A percentile compares a stretch with the other conserved stretches of the same genome.
Conservation (phyloP, 768 basidiomycete species). For the Chiua virens region DNA sequence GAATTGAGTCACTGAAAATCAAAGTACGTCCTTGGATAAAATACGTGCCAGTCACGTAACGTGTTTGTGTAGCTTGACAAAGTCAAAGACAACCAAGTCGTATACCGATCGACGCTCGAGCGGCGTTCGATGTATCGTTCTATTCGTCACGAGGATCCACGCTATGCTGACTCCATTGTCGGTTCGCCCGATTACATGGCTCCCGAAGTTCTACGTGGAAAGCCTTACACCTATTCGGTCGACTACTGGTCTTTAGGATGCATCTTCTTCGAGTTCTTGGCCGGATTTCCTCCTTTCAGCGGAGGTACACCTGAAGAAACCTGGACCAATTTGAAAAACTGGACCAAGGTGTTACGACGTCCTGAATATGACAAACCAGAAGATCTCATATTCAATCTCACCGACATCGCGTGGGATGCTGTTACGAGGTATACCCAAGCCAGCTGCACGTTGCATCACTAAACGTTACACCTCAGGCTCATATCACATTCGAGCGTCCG, state of each 20-base stretch:
- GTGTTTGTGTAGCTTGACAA: slow-evolving; percentile 72
- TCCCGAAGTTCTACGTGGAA: slow-evolving; percentile 88
- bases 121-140: slow-evolving; percentile 93
- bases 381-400: slow-evolving; percentile 94
- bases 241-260: slow-evolving; percentile 99
- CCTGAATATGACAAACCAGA: slow-evolving; percentile 96
- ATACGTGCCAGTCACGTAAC: background rate
- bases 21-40: slow-evolving; percentile 52
- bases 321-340: slow-evolving; percentile 98
- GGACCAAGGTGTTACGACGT: slow-evolving; percentile 87
- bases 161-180: slow-evolving; percentile 96
- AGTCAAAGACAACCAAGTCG: slow-evolving; percentile 89
- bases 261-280: slow-evolving; percentile 95
- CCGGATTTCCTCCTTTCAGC: slow-evolving; percentile 97
- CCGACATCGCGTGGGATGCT: slow-evolving; percentile 92
- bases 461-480: slow-evolving; percentile 46
- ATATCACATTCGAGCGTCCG: slow-evolving; percentile 87
- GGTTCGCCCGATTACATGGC: slow-evolving; percentile 99
- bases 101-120: slow-evolving; percentile 91
- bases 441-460: background rate
- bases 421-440: slow-evolving; percentile 65
- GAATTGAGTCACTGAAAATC: slow-evolving; percentile 92
- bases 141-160: slow-evolving; percentile 84
- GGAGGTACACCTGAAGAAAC: slow-evolving; percentile 96
- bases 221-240: slow-evolving; percentile 93